These are phyloP conservation scores for Leishmania arabica DNA, from an alignment of 208 protist genomes.

Conservation along the genomic window DNA sequence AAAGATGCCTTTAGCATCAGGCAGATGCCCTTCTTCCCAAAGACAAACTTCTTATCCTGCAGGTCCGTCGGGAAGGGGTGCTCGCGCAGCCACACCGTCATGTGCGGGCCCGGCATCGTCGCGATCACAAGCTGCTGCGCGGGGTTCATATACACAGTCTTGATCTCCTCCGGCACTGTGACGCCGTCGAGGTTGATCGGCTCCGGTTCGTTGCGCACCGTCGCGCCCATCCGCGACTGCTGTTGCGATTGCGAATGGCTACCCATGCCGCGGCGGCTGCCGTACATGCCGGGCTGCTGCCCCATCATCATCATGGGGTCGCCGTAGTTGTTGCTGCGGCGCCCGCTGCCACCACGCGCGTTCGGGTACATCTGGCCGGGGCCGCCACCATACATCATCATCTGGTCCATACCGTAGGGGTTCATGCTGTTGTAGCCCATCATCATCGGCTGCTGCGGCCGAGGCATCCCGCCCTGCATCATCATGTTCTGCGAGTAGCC, in stretches of 20 bases:
- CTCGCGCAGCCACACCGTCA: conserved; percentile 86
- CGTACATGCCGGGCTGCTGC: conserved; percentile 20
- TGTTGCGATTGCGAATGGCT: background rate
- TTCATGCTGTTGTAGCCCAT: conserved; percentile 19
- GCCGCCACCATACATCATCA: conserved; percentile 36
- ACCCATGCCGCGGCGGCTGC: conserved; percentile 12
- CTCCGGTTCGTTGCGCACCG: conserved; percentile 49
- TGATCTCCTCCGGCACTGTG: conserved; percentile 63
- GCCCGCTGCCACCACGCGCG: conserved; percentile 13
- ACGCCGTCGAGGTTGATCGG: conserved; percentile 47
- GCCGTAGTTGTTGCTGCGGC: conserved; percentile 20
- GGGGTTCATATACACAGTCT: conserved; percentile 71
- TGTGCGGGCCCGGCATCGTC: conserved; percentile 79
- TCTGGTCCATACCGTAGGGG: conserved; percentile 26
- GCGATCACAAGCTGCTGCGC: conserved; percentile 65
- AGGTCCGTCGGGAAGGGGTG: conserved; percentile 49
- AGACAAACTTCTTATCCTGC: conserved; percentile 69
- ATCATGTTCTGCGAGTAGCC: conserved; percentile 13
- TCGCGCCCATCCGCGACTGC: conserved; percentile 10
- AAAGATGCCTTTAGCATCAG: conserved; percentile 83
- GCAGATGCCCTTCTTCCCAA: conserved; percentile 72
- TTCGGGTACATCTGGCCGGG: conserved; percentile 20
- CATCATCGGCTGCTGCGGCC: conserved; percentile 26
- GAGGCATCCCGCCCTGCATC: conserved; percentile 19
- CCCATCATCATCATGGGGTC: conserved; percentile 33